Percentiles rank a stretch among this genome's conserved stretches.
These are phyloP conservation scores for Cutaneotrichosporon dermatis DNA, from an alignment of 1,284 basidiomycete species.

Conservation along the genomic window DNA sequence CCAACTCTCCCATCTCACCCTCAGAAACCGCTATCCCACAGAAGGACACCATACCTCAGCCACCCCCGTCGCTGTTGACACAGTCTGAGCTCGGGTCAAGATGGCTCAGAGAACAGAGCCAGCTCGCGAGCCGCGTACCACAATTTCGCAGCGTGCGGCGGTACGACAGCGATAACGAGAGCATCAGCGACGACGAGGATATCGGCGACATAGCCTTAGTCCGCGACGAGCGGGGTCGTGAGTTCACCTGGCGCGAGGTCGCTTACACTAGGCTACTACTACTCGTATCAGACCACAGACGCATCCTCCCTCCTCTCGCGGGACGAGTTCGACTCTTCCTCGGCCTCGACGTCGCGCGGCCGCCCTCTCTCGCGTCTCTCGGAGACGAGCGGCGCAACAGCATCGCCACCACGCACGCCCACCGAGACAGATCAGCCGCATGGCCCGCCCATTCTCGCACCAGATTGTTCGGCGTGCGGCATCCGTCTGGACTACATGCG, in stretches of 20 bases:
- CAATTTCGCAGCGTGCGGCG: slow-evolving; percentile 14
- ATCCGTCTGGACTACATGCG: slow-evolving; percentile 67
- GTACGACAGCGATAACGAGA: slow-evolving; percentile 38
- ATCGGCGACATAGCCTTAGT: slow-evolving; percentile 41
- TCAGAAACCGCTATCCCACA: background rate
- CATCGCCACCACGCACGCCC: background rate
- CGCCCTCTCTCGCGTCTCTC: background rate
- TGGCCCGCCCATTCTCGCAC: slow-evolving; percentile 60
- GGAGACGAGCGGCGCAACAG: background rate
- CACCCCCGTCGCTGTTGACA: slow-evolving; percentile 32
- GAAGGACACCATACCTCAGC: background rate
- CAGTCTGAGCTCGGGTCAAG: slow-evolving; percentile 61
- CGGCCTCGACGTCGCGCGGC: slow-evolving; percentile 2
- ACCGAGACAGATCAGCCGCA: slow-evolving; percentile 33
- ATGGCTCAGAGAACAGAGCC: slow-evolving; percentile 78
- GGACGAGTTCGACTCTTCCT: slow-evolving; percentile 5
- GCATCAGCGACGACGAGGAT: slow-evolving; percentile 39
- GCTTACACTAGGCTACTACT: slow-evolving; percentile 41
- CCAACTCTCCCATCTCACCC: background rate
- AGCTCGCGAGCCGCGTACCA: slow-evolving; percentile 37
- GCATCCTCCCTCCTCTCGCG: slow-evolving; percentile 26
- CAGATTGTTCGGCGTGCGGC: slow-evolving; percentile 76
- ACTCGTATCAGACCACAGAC: slow-evolving; percentile 43
- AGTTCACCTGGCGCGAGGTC: slow-evolving; percentile 16
- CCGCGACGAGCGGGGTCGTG: slow-evolving; percentile 45